Evolutionary conservation across 1,284 basidiomycete species (phyloP), one percentile per base, ranked within the genome.

Genomic region (Cryptococcus deneoformans): DNA sequence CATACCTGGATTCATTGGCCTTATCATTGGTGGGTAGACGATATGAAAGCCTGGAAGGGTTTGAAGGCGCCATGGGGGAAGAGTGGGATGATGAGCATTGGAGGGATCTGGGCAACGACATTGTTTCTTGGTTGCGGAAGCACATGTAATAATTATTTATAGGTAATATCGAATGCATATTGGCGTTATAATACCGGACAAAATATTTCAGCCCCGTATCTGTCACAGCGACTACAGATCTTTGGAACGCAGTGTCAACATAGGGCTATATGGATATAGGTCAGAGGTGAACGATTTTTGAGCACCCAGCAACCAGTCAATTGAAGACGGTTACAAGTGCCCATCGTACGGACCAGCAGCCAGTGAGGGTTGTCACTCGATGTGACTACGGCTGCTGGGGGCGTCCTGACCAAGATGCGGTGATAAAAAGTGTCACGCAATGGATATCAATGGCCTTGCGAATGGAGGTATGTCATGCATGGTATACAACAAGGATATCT

Each of bases 141-240:
- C 56, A 53, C 3, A 77, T 77, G 75, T 77, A 53, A 66, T 50
- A 39, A 20, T 20, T 1, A 20, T 20, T 20, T 20, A 20, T 20
- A 20, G 20, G 20, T 20, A 20, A n/a, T 38, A 40, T 9, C 16
- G 14, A n/a, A 34, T 47, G n/a, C 11, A 47, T 47, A 34, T 47
- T 14, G 45, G 10, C 24, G 14, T n/a, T 12, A 42, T 12, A 24
- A 37, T 20, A 42, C 40, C n/a, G 7, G 24, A n/a, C n/a, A 14
- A 14, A 44, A 35, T 11, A 67, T 78, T 70, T 77, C 51, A 63
- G 69, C 73, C 74, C 74, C 75, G 76, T 78, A 78, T 78, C 76
- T 78, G 76, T 78, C 76, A 75, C 63, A 54, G 61, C 64, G 69
- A 58, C 70, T 69, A 75, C 63, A 29, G 56, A 68, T 20, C 72